These are phyloP conservation scores for Carex myosuroides DNA, from an alignment of 176 grass and related monocot species.

Conservation along the genomic window DNA sequence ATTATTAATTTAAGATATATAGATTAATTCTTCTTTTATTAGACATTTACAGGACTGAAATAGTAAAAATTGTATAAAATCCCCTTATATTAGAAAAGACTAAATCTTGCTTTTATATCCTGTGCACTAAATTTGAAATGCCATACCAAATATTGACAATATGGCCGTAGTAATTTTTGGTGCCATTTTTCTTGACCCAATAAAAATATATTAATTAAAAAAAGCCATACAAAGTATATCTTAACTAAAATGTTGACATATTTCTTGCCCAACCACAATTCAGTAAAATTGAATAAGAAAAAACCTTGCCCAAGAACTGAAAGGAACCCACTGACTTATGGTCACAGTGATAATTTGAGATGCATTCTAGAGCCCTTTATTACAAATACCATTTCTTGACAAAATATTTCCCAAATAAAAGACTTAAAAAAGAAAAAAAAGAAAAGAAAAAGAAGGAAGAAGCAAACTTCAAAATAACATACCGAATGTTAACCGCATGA, in stretches of 20 bases:
- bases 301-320: neutral
- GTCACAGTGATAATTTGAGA: neutral
- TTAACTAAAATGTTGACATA: neutral
- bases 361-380: neutral
- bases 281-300: neutral
- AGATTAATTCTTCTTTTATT: conserved; percentile 1
- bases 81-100: neutral
- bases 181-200: neutral
- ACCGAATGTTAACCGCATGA: conserved; percentile 62
- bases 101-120: neutral
- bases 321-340: neutral
- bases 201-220: neutral
- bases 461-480: neutral
- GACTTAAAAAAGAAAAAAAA: neutral
- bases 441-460: neutral
- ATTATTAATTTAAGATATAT: neutral
- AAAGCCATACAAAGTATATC: neutral
- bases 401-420: neutral
- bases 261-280: neutral
- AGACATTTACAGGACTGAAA: neutral
- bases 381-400: neutral
- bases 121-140: neutral
- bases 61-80: neutral
- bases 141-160: neutral
- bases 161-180: neutral